Evolutionary conservation across 176 grass and related monocot genomes (phyloP).

Genomic region (Luzula sylvatica): DNA sequence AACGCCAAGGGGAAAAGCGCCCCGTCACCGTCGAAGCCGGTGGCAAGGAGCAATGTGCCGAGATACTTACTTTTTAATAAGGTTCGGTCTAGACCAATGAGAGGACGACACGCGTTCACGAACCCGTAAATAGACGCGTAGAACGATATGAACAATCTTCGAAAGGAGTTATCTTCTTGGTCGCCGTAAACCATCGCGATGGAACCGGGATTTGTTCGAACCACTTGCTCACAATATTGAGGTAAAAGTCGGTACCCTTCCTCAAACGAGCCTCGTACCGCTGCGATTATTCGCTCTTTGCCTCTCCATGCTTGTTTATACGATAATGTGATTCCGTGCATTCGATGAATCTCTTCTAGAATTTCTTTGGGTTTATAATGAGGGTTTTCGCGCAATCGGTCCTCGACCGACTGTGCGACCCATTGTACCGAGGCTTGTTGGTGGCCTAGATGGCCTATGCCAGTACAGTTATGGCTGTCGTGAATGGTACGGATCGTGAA

Average conservation of each 20-base stretch:
- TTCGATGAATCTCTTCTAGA: conserved; percentile 91
- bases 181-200: conserved; percentile 74
- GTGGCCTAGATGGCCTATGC: conserved; percentile 90
- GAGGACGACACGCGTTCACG: conserved; percentile 81
- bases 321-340: conserved; percentile 87
- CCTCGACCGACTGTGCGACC: conserved; percentile 84
- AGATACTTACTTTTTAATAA: conserved; percentile 93
- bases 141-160: conserved; percentile 76
- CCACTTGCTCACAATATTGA: conserved; percentile 74
- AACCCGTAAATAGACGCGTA: conserved; percentile 94
- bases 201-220: conserved; percentile 79
- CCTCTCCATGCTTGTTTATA: conserved; percentile 99
- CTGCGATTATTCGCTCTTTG: conserved; percentile 91
- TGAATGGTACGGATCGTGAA: conserved; percentile 93
- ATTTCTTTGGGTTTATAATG: conserved; percentile 99
- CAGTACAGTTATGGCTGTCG: conserved; percentile 61
- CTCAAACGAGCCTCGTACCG: conserved; percentile 85
- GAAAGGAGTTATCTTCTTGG: conserved; percentile 68
- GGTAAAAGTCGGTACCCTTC: conserved; percentile 89
- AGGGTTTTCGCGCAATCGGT: conserved; percentile 82
- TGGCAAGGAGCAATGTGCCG: conserved; percentile 81
- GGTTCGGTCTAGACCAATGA: conserved; percentile 83
- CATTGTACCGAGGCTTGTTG: conserved; percentile 97
- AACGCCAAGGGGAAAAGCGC: conserved; percentile 93
- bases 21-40: conserved; percentile 86